Evolutionary conservation across 1,284 basidiomycete species (phyloP), one percentile per base, ranked within the genome.

Genomic region (Apiotrichum akiyoshidainum): DNA sequence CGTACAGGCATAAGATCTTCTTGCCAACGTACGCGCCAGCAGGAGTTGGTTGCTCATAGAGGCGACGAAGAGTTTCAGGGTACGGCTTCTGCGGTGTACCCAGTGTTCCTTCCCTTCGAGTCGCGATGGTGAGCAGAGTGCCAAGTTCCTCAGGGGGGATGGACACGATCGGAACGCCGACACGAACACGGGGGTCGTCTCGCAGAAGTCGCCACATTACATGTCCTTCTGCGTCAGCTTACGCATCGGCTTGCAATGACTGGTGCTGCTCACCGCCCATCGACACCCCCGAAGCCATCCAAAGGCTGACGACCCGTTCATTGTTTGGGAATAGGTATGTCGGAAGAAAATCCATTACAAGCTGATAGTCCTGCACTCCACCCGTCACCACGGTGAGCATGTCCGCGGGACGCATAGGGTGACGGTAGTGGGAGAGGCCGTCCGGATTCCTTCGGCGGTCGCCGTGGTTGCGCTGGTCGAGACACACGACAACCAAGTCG

Each of bases 301-400:
- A 94, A 60, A 85, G 81, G 12, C 79, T 81, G 39, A 95, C 83
- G 7, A 68, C 73, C 13, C 85, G 80, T 63, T 92, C 86, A 14
- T 80, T 85, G n/a, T 80, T 68, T 0, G 90, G 90, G 71, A 88
- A 95, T 17, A 95, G 74, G 72, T 87, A 89, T 2, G 85, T 72
- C 0, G 87, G 84, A 5, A 95, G 80, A 68, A 90, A 87, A 73
- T 93, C 89, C 64, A 93, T 87, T 57, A 95, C 73, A 75, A 88
- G 87, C 0, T 87, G 87, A 9, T 91, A 83, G 68, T 95, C 92
- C 37, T 60, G 46, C 19, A 55, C 45, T 22, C 58, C 61, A 39
- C 61, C 61, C 1, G 37, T 55, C 35, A 61, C 37, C 7, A 59
- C 60, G 12, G 61, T 55, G 3, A 59, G 52, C 61, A 63, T 63